Evolutionary conservation across 2,329 filamentous ascomycete genomes (phyloP).

Genomic region (Fusarium lateritium): DNA sequence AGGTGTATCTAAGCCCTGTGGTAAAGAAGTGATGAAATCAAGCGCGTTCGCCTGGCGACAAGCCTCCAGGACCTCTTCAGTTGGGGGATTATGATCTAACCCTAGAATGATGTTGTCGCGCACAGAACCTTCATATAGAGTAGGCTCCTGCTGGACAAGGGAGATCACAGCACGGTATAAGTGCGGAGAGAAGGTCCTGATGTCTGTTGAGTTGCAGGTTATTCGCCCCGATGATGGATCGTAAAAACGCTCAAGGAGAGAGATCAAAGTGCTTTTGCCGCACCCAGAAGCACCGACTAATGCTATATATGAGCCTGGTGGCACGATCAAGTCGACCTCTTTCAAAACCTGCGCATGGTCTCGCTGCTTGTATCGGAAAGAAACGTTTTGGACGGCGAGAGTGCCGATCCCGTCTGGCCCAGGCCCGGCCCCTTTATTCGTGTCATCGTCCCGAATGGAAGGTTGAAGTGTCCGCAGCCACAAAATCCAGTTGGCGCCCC

Average conservation of each 20-base stretch:
- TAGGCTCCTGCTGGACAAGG: constrained; percentile 50
- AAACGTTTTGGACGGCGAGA: not conserved
- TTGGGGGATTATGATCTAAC: constrained; percentile 75
- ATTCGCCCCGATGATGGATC: constrained; percentile 46
- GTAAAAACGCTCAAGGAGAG: constrained; percentile 70
- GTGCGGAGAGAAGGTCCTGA: constrained; percentile 36
- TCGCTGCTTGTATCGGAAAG: not conserved
- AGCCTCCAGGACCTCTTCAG: constrained; percentile 81
- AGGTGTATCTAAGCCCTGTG: constrained; percentile 86
- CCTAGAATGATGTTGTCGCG: constrained; percentile 66
- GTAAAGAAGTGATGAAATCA: constrained; percentile 88
- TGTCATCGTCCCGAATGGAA: constrained; percentile 9
- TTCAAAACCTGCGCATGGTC: not conserved
- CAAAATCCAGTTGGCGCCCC: constrained; percentile 65
- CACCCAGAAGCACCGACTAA: constrained; percentile 64
- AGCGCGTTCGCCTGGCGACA: constrained; percentile 94
- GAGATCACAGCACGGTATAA: constrained; percentile 47
- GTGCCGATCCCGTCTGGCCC: too few species aligned
- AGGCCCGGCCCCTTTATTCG: not conserved
- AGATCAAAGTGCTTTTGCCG: constrained; percentile 68
- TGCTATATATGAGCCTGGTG: constrained; percentile 49
- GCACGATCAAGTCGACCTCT: constrained; percentile 55
- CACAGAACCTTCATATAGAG: constrained; percentile 60
- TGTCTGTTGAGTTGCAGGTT: constrained; percentile 23
- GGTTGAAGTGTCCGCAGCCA: constrained; percentile 53